phyloP scores from a whole-genome alignment of 441 rosid species.

The Hura crepitans region DNA sequence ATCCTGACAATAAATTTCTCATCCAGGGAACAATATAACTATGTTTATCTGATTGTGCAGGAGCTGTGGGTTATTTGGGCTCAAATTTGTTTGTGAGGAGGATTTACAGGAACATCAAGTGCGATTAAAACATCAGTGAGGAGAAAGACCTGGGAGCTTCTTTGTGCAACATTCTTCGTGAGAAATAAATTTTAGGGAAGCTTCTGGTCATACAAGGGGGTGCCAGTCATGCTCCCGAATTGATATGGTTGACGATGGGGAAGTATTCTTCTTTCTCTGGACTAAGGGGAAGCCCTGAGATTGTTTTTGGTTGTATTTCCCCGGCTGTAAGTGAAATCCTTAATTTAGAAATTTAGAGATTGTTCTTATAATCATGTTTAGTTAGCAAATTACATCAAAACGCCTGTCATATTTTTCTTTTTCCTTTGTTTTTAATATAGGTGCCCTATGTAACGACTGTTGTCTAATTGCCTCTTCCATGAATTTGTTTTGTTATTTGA shows the following conservation, averaged over 20 bases:
- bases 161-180: slow-evolving; percentile 22
- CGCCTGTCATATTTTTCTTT: slow-evolving; percentile 2
- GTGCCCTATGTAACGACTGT: slow-evolving; percentile 24
- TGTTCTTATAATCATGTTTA: slow-evolving; percentile 35
- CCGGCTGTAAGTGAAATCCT: slow-evolving; percentile 45
- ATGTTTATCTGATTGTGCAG: slow-evolving; percentile 34
- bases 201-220: slow-evolving; percentile 22
- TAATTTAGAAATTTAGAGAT: slow-evolving; percentile 40
- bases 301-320: slow-evolving; percentile 25
- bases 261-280: slow-evolving; percentile 26
- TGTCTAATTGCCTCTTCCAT: slow-evolving; percentile 20
- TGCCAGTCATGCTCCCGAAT: slow-evolving; percentile 18
- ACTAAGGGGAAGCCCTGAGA: slow-evolving; percentile 29
- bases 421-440: slow-evolving; percentile 18
- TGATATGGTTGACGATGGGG: slow-evolving; percentile 29
- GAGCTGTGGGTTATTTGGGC: slow-evolving; percentile 89
- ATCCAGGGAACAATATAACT: not conserved
- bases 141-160: slow-evolving; percentile 34
- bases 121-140: slow-evolving; percentile 41
- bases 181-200: slow-evolving; percentile 31
- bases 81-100: slow-evolving; percentile 89
- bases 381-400: slow-evolving; percentile 29
- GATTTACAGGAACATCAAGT: slow-evolving; percentile 94
- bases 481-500: slow-evolving; percentile 27
- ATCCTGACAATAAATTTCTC: not conserved